These are phyloP conservation scores for Saccharomyces kudriavzevii DNA, from an alignment of 805 yeast species.

Conservation along the genomic window DNA sequence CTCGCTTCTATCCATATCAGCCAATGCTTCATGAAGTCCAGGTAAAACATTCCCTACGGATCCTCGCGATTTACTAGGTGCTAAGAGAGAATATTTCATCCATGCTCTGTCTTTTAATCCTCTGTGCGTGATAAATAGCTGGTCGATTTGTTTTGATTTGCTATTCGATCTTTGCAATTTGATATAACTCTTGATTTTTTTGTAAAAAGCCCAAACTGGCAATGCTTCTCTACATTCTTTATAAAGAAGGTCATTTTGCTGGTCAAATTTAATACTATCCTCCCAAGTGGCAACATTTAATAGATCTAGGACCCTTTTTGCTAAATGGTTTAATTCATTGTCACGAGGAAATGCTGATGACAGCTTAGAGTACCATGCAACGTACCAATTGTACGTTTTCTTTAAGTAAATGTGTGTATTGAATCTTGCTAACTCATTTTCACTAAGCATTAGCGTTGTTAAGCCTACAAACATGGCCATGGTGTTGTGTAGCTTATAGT, in stretches of 20 bases:
- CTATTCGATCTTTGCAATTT: constrained; percentile 47
- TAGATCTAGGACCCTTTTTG: constrained; percentile 5
- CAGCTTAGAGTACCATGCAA: constrained; percentile 15
- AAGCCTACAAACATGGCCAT: constrained; percentile 55
- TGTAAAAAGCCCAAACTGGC: constrained; percentile 65
- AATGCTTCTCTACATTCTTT: constrained; percentile 51
- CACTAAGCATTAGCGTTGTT: constrained; percentile 44
- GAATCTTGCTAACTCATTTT: constrained; percentile 48
- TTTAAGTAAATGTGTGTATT: constrained; percentile 41
- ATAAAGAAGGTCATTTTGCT: constrained; percentile 39
- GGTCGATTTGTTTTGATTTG: constrained; percentile 47
- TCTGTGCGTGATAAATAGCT: constrained; percentile 40
- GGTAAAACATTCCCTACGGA: constrained; percentile 48
- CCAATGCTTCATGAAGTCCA: constrained; percentile 49
- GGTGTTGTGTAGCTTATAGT: constrained; percentile 44
- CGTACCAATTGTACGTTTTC: constrained; percentile 34
- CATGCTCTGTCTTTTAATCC: constrained; percentile 46
- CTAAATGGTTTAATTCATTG: constrained; percentile 7
- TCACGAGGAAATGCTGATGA: constrained; percentile 20
- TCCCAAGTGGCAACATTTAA: constrained; percentile 5
- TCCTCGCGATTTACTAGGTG: constrained; percentile 49
- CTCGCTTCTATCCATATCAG: constrained; percentile 38
- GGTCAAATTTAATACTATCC: constrained; percentile 40
- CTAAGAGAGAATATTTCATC: constrained; percentile 58
- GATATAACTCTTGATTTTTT: constrained; percentile 52